Evolutionary conservation across 257 asterid species (phyloP).

Genomic region (Ligustrum vulgare): DNA sequence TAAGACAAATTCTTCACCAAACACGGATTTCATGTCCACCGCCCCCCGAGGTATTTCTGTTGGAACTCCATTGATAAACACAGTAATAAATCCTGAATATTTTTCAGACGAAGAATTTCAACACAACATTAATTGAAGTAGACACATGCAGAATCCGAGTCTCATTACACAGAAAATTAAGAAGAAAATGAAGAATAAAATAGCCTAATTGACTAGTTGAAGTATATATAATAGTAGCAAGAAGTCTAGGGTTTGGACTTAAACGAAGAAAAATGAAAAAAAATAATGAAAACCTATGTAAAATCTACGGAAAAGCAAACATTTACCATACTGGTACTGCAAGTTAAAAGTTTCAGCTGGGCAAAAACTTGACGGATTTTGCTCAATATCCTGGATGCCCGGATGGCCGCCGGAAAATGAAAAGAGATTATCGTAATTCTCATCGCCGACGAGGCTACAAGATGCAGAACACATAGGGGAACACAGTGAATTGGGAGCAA

Average conservation of each 20-base stretch:
- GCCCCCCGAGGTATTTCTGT: constrained; percentile 61
- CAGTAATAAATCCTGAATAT: constrained; percentile 49
- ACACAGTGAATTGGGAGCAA: not conserved
- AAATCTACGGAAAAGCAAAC: not conserved
- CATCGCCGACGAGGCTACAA: constrained; percentile 26
- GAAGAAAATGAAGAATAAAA: too few species aligned
- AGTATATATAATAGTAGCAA: too few species aligned
- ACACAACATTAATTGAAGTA: not conserved
- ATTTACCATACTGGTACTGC: constrained; percentile 43
- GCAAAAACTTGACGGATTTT: constrained; percentile 27
- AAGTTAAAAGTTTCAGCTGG: constrained; percentile 26
- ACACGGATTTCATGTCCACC: constrained; percentile 44
- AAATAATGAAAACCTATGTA: not conserved
- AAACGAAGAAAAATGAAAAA: not conserved
- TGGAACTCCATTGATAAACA: constrained; percentile 66
- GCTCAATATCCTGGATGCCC: constrained; percentile 35
- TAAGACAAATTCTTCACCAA: constrained; percentile 46
- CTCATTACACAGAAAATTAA: too few species aligned
- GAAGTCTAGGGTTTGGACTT: not conserved
- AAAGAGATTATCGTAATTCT: constrained; percentile 18
- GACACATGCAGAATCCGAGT: not conserved
- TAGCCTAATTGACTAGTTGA: too few species aligned
- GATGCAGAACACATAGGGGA: constrained; percentile 22
- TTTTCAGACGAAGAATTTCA: not conserved
- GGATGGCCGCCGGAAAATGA: constrained; percentile 23